Evolutionary conservation across 305 asterid genomes (phyloP), one percentile per base, ranked within the genome.

Genomic region (Ilex paraguariensis): DNA sequence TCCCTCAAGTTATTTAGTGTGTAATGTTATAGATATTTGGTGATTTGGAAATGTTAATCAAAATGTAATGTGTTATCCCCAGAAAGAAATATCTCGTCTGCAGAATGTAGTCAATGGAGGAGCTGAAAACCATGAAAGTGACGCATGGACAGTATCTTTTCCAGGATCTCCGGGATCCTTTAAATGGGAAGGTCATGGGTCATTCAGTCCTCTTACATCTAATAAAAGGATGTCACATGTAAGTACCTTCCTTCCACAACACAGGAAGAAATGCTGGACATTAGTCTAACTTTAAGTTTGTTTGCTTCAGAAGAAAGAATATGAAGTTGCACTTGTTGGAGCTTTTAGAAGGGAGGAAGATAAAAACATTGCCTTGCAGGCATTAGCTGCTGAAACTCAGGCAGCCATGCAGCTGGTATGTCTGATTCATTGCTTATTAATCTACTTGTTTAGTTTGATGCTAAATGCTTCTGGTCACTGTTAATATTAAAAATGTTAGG

Each of bases 241-340:
- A 83, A 65, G 85, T 66, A 62, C 63, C 59, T 36, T 59, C 28
- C 56, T 59, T 51, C 42, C 7, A 36, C 42, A 36, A 36, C 9
- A 5, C 6, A 8, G 9, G 9, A 36, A 36, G 42, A 36, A 36
- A 36, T 36, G 42, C 42, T 3, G 6, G 7, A 36, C 42, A 36
- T 36, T 0, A 5, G 6, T 36, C 42, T 36, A 36, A 36, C 42
- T 36, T 36, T 8, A 5, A 36, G 42, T 61, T 52, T 75, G 69
- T 71, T 51, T 73, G 28, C 76, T 83, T 68, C 89, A 86, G 91
- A 88, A 79, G 70, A 93, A 90, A 74, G 98, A 90, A 60, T 86
- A 81, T 59, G 98, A 93, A 80, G 86, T 76, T 78, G 98, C 97
- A 65, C 95, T 93, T 72, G 86, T 90, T 17, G 98, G 98, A 64